Evolutionary conservation across 2,329 filamentous ascomycete species (phyloP).

Genomic region (Decorospora gaudefroyi): DNA sequence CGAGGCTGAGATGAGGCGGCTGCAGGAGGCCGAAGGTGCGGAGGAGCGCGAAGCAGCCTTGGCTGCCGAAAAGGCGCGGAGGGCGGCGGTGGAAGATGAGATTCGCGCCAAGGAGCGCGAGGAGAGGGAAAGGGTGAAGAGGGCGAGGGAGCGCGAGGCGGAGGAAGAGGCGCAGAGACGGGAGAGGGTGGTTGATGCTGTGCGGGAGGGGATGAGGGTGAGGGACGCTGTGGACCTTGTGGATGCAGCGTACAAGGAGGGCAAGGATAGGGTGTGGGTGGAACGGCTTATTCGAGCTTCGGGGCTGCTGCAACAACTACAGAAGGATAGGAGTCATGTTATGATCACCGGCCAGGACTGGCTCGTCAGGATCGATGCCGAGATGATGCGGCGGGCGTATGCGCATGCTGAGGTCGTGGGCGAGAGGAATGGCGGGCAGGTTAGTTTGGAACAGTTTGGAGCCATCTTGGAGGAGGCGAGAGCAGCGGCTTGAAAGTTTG

Average conservation of each 20-base stretch:
- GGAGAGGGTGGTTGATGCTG: constrained; percentile 39
- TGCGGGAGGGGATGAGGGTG: constrained; percentile 30
- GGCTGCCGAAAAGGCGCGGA: constrained; percentile 46
- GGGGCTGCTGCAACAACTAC: constrained; percentile 45
- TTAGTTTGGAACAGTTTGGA: constrained; percentile 48
- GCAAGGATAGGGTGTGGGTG: constrained; percentile 51
- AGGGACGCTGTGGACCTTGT: constrained; percentile 43
- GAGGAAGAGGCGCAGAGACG: constrained; percentile 42
- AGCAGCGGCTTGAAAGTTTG: constrained; percentile 8
- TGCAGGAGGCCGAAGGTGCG: constrained; percentile 49
- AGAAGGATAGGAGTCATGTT: constrained; percentile 35
- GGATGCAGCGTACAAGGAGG: constrained; percentile 50
- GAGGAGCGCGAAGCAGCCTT: constrained; percentile 53
- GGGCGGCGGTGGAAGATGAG: constrained; percentile 50
- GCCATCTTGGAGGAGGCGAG: constrained; percentile 45
- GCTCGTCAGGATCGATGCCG: constrained; percentile 48
- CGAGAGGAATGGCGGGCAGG: constrained; percentile 34
- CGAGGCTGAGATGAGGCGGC: constrained; percentile 54
- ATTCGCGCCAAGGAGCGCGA: constrained; percentile 49
- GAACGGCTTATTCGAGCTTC: constrained; percentile 50
- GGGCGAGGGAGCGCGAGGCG: constrained; percentile 44
- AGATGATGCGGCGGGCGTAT: constrained; percentile 50
- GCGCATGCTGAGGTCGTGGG: constrained; percentile 37
- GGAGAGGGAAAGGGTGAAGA: constrained; percentile 49
- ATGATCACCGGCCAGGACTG: constrained; percentile 53